phyloP scores from a whole-genome alignment of 495 filamentous ascomycete species.

The Aspergillus panamensis region DNA sequence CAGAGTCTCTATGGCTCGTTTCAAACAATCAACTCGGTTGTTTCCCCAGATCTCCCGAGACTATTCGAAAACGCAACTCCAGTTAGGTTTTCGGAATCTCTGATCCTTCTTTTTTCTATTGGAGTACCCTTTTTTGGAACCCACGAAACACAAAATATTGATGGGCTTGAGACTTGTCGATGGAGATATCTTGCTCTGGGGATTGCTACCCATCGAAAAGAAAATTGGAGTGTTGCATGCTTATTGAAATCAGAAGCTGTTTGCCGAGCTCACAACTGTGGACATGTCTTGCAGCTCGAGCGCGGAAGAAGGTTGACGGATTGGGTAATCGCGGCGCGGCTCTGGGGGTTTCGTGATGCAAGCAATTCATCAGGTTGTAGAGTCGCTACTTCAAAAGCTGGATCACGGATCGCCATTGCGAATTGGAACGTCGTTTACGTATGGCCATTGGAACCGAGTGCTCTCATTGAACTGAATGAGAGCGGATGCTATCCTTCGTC shows the following conservation, averaged over 20 bases:
- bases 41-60: constrained; percentile 13
- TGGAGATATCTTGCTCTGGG: constrained; percentile 44
- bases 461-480: constrained; percentile 29
- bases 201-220: constrained; percentile 37
- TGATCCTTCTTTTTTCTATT: constrained; percentile 39
- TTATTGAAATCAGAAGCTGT: constrained; percentile 35
- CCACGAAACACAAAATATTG: constrained; percentile 22
- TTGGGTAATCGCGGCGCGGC: constrained; percentile 39
- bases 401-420: constrained; percentile 42
- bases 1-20: constrained; percentile 31
- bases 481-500: constrained; percentile 32
- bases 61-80: constrained; percentile 29
- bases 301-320: constrained; percentile 36
- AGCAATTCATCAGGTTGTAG: constrained; percentile 40
- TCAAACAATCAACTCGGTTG: constrained; percentile 23
- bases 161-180: constrained; percentile 26
- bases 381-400: constrained; percentile 37
- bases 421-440: constrained; percentile 46
- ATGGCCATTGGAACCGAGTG: constrained; percentile 42
- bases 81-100: constrained; percentile 26
- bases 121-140: constrained; percentile 42
- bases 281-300: constrained; percentile 41
- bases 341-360: constrained; percentile 39
- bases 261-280: constrained; percentile 26
- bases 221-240: constrained; percentile 42